Percentiles rank a stretch among this genome's conserved stretches.
Conservation (phyloP, 2,329 filamentous ascomycete species). For the Podosphaera fusca region DNA sequence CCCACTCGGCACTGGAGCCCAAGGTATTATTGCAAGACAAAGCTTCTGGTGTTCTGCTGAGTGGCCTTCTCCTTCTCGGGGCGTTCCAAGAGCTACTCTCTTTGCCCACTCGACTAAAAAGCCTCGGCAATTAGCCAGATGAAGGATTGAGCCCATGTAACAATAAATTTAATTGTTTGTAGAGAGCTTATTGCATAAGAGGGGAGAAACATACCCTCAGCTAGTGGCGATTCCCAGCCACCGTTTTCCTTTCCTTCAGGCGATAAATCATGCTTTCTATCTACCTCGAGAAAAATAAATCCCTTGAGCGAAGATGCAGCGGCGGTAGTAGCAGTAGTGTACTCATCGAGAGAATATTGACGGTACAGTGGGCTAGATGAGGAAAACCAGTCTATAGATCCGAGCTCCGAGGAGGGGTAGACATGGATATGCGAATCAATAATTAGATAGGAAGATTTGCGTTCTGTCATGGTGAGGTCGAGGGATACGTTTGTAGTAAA, state of each 20-base stretch:
- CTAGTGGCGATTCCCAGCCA: slow-evolving; percentile 45
- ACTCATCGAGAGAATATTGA: slow-evolving; percentile 14
- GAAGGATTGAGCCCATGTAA: too few species aligned
- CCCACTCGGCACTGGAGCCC: slow-evolving; percentile 60
- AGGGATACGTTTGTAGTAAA: too few species aligned
- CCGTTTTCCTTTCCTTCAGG: slow-evolving; percentile 22
- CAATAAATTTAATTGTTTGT: neutral
- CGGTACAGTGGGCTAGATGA: slow-evolving; percentile 27
- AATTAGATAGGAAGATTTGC: slow-evolving; percentile 24
- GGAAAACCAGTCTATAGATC: slow-evolving; percentile 45
- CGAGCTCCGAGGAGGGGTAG: slow-evolving; percentile 44
- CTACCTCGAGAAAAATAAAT: slow-evolving; percentile 67
- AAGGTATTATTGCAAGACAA: slow-evolving; percentile 52
- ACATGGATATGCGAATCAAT: slow-evolving; percentile 88
- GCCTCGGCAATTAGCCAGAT: neutral
- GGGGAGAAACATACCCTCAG: slow-evolving; percentile 24
- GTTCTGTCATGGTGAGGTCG: slow-evolving; percentile 11
- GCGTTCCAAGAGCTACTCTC: slow-evolving; percentile 37
- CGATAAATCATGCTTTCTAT: slow-evolving; percentile 39
- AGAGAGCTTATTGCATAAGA: neutral
- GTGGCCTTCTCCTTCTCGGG: slow-evolving; percentile 35
- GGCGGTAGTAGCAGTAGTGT: slow-evolving; percentile 9
- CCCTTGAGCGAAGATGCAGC: slow-evolving; percentile 28
- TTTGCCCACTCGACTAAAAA: slow-evolving; percentile 36
- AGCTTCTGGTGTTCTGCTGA: slow-evolving; percentile 24